These are phyloP conservation scores for Lodderomyces pseudojiufengensis DNA, from an alignment of 1,139 yeast genomes.

Conservation along the genomic window DNA sequence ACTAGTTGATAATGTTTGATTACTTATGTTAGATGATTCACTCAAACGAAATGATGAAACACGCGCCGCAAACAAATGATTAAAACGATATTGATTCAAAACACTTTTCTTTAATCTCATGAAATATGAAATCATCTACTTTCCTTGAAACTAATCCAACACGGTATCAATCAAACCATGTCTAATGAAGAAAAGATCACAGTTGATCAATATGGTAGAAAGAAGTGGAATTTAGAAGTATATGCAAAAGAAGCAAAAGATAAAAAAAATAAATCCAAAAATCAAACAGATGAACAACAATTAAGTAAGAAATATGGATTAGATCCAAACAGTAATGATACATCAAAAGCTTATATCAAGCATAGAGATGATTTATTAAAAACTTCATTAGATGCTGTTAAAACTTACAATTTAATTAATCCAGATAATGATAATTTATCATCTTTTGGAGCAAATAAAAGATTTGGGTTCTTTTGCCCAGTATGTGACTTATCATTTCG, in stretches of 20 bases:
- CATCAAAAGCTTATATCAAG: conserved; percentile 22
- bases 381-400: conserved; percentile 33
- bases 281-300: neutral
- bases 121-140: too few species aligned
- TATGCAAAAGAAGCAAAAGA: conserved; percentile 48
- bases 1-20: neutral
- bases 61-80: neutral
- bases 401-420: conserved; percentile 32
- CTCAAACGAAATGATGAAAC: neutral
- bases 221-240: conserved; percentile 67
- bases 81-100: too few species aligned
- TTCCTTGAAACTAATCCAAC: too few species aligned
- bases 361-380: conserved; percentile 32
- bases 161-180: too few species aligned
- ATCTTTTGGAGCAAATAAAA: conserved; percentile 38
- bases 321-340: conserved; percentile 12
- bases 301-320: conserved; percentile 5
- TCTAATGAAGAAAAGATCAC: conserved; percentile 15
- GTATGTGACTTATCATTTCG: conserved; percentile 74
- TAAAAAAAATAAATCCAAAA: conserved; percentile 16
- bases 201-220: conserved; percentile 56
- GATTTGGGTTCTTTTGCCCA: conserved; percentile 82
- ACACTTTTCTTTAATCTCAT: too few species aligned
- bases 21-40: too few species aligned
- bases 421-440: conserved; percentile 18